Evolutionary conservation across 1,139 yeast genomes (phyloP), one percentile per base, ranked within the genome.

Genomic region (Taphrina pruni): DNA sequence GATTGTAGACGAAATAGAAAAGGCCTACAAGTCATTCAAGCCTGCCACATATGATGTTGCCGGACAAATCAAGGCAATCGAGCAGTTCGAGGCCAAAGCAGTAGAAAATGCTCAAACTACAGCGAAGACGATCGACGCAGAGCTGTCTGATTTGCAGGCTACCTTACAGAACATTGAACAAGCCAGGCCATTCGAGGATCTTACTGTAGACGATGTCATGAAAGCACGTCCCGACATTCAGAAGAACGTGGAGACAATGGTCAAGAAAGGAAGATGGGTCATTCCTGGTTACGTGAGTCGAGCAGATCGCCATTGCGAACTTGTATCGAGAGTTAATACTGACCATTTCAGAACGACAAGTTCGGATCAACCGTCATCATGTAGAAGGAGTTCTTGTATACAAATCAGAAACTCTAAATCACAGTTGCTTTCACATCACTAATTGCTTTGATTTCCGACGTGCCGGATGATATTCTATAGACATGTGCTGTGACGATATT

Each of bases 151-250:
- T 78, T 87, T 94, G 79, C 87, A 90, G 81, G 87, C 85, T 81
- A 93, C 99, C 73, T 85, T 94, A 79, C 87, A 87, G 81, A 95
- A 94, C 84, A 95, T 94, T 79, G 96, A 94, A 84, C 82, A 89
- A 74, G 97, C 99, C 73, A 90, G 98, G 85, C 97, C 99, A 77
- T 93, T 94, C 78, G 97, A 91, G 80, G 94, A 94, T 83, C 88
- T 94, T 80, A 93, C 97, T 69, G 94, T 93, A 72, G 97, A 92
- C 73, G 99, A 94, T 76, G 90, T 94, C 75, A 89, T 89, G 78
- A 87, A 87, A 84, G 98, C 97, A 73, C 90, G 94, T 83, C 97
- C 99, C 76, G 98, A 94, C 81, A 89, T 94, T 80, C 97, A 93
- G 78, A 94, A 90, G 77, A 94, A 94, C 88, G 97, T 93, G 76